Conservation (phyloP, 768 basidiomycete species). For the Lactifluus hygrophoroides region DNA sequence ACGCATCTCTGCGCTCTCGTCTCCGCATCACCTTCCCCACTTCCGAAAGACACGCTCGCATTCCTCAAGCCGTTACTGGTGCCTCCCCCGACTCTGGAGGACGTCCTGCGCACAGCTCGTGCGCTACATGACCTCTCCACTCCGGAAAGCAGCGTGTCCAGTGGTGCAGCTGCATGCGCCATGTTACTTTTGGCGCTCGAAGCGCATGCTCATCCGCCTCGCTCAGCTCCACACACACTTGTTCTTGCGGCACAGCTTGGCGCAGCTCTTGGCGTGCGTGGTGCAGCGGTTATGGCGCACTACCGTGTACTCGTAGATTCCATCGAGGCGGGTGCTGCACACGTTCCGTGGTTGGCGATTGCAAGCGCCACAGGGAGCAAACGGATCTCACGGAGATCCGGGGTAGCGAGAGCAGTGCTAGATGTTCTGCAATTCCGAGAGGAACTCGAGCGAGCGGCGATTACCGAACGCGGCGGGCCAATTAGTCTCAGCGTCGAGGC, state of each 20-base stretch:
- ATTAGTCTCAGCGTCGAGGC: conserved; percentile 33
- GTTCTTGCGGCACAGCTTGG: conserved; percentile 31
- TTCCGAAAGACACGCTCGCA: conserved; percentile 6
- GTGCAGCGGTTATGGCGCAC: conserved; percentile 51
- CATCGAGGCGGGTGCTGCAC: conserved; percentile 48
- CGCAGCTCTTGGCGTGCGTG: conserved; percentile 49
- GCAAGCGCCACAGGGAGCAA: conserved; percentile 37
- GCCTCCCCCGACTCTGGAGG: conserved; percentile 24
- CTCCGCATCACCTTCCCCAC: conserved; percentile 31
- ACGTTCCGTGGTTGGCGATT: conserved; percentile 60
- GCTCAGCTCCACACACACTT: conserved; percentile 3
- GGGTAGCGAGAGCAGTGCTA: conserved; percentile 59
- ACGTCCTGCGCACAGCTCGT: conserved; percentile 36
- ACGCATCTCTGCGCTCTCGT: conserved; percentile 31
- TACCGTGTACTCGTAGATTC: conserved; percentile 60
- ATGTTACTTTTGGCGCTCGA: conserved; percentile 64
- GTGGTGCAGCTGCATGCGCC: conserved; percentile 42
- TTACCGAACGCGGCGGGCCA: conserved; percentile 27
- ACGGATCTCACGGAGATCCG: conserved; percentile 44
- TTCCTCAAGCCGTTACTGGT: conserved; percentile 4
- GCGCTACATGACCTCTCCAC: conserved; percentile 37
- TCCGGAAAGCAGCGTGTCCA: conserved; percentile 25
- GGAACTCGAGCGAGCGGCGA: conserved; percentile 43
- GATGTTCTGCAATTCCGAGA: conserved; percentile 65
- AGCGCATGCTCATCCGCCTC: conserved; percentile 41